Conservation (phyloP, 2,329 filamentous ascomycete species). For the Sphaerostilbella broomeana region DNA sequence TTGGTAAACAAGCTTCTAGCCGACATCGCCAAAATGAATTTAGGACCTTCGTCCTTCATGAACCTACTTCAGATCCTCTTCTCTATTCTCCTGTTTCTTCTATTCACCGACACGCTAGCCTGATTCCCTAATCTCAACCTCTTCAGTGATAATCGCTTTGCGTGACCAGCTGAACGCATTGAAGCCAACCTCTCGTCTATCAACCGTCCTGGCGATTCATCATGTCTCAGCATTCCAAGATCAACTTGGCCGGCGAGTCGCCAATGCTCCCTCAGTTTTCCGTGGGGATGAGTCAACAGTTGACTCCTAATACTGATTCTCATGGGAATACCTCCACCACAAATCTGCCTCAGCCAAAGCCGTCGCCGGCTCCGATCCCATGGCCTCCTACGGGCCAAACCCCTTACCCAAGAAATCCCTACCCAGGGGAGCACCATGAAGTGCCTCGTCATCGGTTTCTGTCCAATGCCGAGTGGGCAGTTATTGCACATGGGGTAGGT, state of each 20-base stretch:
- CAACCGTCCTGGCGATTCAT: not conserved
- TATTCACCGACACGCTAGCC: too few relatives aligned
- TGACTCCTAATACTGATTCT: not conserved
- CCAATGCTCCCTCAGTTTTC: conserved; percentile 14
- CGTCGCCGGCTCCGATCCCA: not conserved
- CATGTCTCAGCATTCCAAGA: conserved; percentile 14
- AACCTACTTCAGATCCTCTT: not conserved
- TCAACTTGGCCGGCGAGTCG: conserved; percentile 2
- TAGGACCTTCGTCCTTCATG: not conserved
- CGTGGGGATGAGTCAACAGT: not conserved
- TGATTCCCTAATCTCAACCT: too few relatives aligned
- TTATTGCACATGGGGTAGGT: conserved; percentile 42
- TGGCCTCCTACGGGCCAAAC: not conserved
- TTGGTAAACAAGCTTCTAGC: not conserved
- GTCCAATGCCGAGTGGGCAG: conserved; percentile 37
- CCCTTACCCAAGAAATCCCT: conserved; percentile 2
- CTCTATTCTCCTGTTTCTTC: not conserved
- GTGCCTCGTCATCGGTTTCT: conserved; percentile 33
- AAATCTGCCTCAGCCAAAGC: too few relatives aligned
- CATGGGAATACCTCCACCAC: conserved; percentile 1
- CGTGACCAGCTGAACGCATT: too few relatives aligned
- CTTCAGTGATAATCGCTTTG: too few relatives aligned
- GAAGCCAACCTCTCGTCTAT: too few relatives aligned
- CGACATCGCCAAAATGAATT: not conserved
- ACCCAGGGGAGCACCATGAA: conserved; percentile 14